phyloP scores from a whole-genome alignment of 495 filamentous ascomycete genomes.

The Penicillium antarcticum region DNA sequence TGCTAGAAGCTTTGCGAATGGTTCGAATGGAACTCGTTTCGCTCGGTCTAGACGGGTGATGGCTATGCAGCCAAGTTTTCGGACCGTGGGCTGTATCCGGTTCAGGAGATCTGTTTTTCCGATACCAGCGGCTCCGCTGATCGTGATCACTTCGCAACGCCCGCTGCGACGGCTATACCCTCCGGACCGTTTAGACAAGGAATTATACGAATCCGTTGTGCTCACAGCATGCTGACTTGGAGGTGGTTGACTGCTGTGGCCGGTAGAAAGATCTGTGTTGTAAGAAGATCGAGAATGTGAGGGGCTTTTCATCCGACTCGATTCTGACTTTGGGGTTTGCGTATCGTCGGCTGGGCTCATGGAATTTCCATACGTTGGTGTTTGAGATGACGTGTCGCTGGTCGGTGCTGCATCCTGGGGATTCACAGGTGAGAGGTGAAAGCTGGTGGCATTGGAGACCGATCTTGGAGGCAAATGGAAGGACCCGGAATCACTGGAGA shows the following conservation, averaged over 20 bases:
- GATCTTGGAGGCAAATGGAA: constrained; percentile 45
- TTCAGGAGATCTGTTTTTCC: constrained; percentile 84
- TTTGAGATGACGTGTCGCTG: constrained; percentile 34
- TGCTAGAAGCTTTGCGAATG: constrained; percentile 73
- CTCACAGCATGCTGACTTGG: constrained; percentile 22
- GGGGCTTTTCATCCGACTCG: constrained; percentile 33
- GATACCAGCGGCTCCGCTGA: constrained; percentile 72
- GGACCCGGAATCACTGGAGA: constrained; percentile 52
- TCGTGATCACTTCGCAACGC: constrained; percentile 73
- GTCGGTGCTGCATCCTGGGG: constrained; percentile 37
- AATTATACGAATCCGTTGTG: constrained; percentile 29
- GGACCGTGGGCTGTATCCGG: constrained; percentile 68
- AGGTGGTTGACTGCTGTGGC: constrained; percentile 27
- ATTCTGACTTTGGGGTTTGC: constrained; percentile 2
- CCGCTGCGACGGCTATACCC: constrained; percentile 63
- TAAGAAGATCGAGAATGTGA: constrained; percentile 38
- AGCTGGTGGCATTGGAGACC: constrained; percentile 31
- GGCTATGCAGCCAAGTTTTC: constrained; percentile 75
- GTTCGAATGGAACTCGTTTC: constrained; percentile 76
- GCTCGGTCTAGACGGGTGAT: constrained; percentile 83
- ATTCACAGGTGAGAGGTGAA: constrained; percentile 27
- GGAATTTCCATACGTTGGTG: constrained; percentile 18
- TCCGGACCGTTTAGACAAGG: constrained; percentile 36
- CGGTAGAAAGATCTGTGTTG: constrained; percentile 30
- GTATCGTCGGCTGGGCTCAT: constrained; percentile 5